Evolutionary conservation across 1,284 basidiomycete species (phyloP), one percentile per base, ranked within the genome.

Genomic region (Apiotrichum veenhuisii): DNA sequence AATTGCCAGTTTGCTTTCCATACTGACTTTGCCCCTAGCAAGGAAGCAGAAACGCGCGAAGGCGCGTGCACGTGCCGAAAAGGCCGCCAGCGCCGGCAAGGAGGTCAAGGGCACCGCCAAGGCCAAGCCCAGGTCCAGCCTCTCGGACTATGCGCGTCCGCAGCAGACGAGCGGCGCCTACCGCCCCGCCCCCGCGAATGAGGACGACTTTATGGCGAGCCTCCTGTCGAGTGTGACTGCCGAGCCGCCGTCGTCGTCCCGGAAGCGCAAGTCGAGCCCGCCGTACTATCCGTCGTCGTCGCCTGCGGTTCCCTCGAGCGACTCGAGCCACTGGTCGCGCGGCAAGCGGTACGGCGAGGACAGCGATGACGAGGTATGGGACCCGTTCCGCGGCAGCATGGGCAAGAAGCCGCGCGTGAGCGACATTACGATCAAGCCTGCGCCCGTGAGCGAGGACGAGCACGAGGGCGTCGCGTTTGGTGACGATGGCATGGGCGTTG

Each of bases 191-290:
- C 84, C 81, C 12, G 85, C 86, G 52, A 84, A 91, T 67, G 93
- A 94, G 72, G 81, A 84, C 42, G 89, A 92, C 67, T 91, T 97
- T 65, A 88, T 97, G 88, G 83, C 84, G 0, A 82, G 82, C 20
- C 76, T 97, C 0, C 76, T 96, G 15, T 71, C 71, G n/a, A 61
- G 67, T 10, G 72, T 77, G 27, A 64, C 69, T 1, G 65, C 71
- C 12, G 58, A 68, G 11, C 49, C 69, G 9, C n/a, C n/a, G n/a
- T n/a, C n/a, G n/a, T n/a, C n/a, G n/a, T 36, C 52, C 5, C 83
- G 84, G 46, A 91, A 91, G 72, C 84, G 89, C 34, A 91, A 89
- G 64, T 82, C 87, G 8, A 86, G 85, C 0, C 84, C 85, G 12
- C 48, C 57, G 0, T 37, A 46, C 80, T 66, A 65, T 40, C 70